A percentile compares a stretch with the other conserved stretches of the same genome.
These are phyloP conservation scores for Brassica juncea DNA, from an alignment of 345 rosid genomes.

Conservation along the genomic window DNA sequence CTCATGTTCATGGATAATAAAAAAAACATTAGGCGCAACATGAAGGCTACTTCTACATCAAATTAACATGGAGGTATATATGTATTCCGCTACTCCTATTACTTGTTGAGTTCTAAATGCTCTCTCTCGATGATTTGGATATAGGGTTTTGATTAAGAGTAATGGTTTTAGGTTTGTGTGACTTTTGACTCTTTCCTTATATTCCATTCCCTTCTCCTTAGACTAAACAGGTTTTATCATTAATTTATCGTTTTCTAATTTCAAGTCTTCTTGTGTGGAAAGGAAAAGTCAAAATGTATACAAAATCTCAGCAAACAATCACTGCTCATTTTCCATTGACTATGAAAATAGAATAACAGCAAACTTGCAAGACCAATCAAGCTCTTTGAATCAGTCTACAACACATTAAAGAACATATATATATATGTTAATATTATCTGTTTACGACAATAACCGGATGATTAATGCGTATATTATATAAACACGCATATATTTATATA, in stretches of 20 bases:
- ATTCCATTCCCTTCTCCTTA: neutral
- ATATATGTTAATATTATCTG: slow-evolving; percentile 5
- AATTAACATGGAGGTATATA: neutral
- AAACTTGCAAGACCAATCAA: slow-evolving; percentile 39
- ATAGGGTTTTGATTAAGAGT: neutral
- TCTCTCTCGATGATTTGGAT: neutral
- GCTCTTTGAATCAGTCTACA: slow-evolving; percentile 31
- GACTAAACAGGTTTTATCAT: neutral
- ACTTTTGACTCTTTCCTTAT: slow-evolving; percentile 5
- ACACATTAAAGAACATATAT: slow-evolving; percentile 22
- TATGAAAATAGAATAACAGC: slow-evolving; percentile 24
- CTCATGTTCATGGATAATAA: neutral
- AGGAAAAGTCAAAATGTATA: slow-evolving; percentile 11
- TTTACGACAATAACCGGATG: slow-evolving; percentile 9
- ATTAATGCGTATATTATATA: slow-evolving; percentile 22
- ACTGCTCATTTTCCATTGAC: slow-evolving; percentile 28
- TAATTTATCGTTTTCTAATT: slow-evolving; percentile 20
- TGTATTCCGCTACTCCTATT: neutral
- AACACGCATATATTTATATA: slow-evolving; percentile 1
- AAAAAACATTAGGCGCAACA: neutral
- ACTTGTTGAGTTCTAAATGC: neutral
- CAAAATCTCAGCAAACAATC: slow-evolving; percentile 9
- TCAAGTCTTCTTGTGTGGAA: slow-evolving; percentile 18
- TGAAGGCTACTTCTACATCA: neutral
- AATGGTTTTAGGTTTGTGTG: neutral